phyloP scores from a whole-genome alignment of 2,329 filamentous ascomycete species.

The Corynespora cassiicola region DNA sequence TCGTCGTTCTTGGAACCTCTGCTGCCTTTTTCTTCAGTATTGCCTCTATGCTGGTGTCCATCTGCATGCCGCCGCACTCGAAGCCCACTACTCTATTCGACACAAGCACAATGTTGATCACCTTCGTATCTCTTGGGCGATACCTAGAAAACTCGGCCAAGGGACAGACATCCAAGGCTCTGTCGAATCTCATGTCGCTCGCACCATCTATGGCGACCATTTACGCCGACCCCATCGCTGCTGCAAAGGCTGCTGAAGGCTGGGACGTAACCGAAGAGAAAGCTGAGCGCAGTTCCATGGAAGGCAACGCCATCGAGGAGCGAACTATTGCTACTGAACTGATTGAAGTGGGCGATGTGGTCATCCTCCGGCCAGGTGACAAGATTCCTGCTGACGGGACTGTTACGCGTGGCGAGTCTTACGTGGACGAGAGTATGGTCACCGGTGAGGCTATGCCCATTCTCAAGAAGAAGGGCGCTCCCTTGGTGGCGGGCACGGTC shows the following conservation, averaged over 20 bases:
- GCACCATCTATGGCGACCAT: constrained; percentile 97
- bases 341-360: constrained; percentile 90
- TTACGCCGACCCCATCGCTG: constrained; percentile 91
- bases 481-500: constrained; percentile 91
- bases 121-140: constrained; percentile 88
- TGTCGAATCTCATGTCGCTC: constrained; percentile 93
- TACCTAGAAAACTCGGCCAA: constrained; percentile 95
- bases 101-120: constrained; percentile 97
- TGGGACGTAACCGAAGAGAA: constrained; percentile 66
- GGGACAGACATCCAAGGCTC: constrained; percentile 91
- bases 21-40: constrained; percentile 96
- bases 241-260: constrained; percentile 83
- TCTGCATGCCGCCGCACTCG: constrained; percentile 76
- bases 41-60: constrained; percentile 82
- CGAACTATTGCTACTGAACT: constrained; percentile 91
- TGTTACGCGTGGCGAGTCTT: constrained; percentile 87
- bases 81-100: constrained; percentile 92
- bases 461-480: constrained; percentile 80
- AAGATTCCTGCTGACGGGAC: constrained; percentile 94
- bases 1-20: constrained; percentile 92
- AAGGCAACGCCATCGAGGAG: constrained; percentile 76
- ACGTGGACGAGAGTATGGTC: constrained; percentile 97
- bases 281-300: constrained; percentile 46
- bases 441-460: constrained; percentile 97
- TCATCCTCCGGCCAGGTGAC: constrained; percentile 90